Evolutionary conservation across 2,329 filamentous ascomycete species (phyloP).

Genomic region (Fusarium mangiferae): DNA sequence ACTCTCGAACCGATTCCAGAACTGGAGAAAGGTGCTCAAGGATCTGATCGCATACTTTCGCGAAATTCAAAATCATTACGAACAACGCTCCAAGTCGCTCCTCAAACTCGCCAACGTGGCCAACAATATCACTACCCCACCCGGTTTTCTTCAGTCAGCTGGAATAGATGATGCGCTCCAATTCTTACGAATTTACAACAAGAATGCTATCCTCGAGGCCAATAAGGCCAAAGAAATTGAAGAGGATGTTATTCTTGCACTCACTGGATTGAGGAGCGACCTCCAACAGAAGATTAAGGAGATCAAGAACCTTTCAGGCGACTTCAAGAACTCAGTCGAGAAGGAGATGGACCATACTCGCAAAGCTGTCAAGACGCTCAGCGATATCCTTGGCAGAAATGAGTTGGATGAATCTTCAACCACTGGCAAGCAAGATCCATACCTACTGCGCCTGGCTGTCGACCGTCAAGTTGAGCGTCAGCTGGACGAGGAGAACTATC

Average conservation of each 20-base stretch:
- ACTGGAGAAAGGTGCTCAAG: constrained; percentile 97
- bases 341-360: constrained; percentile 91
- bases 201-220: constrained; percentile 79
- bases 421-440: constrained; percentile 91
- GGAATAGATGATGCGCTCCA: constrained; percentile 90
- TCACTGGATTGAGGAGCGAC: constrained; percentile 87
- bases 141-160: constrained; percentile 80
- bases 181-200: constrained; percentile 85
- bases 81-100: constrained; percentile 83
- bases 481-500: constrained; percentile 95
- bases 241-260: constrained; percentile 86
- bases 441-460: constrained; percentile 84
- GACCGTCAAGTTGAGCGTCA: constrained; percentile 93
- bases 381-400: constrained; percentile 81
- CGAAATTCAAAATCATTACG: constrained; percentile 90
- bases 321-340: constrained; percentile 97
- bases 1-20: constrained; percentile 87
- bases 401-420: constrained; percentile 79
- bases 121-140: constrained; percentile 80
- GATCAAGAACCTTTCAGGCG: constrained; percentile 90
- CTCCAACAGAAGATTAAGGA: constrained; percentile 97
- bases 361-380: constrained; percentile 81
- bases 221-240: constrained; percentile 93
- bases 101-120: constrained; percentile 85
- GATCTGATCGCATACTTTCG: constrained; percentile 94